Evolutionary conservation across 148 eudicot genomes (phyloP).

Genomic region (Beta vulgaris): DNA sequence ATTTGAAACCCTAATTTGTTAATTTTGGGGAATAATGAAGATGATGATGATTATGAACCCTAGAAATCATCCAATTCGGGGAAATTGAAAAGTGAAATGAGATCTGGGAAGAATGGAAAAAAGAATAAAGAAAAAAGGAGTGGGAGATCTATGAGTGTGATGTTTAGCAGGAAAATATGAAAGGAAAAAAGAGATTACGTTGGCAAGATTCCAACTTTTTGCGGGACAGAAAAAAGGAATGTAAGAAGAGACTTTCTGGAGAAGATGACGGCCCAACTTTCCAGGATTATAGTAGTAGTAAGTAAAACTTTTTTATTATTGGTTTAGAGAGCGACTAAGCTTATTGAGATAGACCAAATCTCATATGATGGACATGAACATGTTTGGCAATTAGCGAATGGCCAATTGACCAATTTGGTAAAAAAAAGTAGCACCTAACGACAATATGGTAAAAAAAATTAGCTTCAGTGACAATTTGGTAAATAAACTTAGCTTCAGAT

Average conservation of each 20-base stretch:
- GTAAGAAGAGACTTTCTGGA: neutral
- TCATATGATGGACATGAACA: too few relatives aligned
- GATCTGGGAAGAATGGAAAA: neutral
- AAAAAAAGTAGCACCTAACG: too few relatives aligned
- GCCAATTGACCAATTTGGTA: too few relatives aligned
- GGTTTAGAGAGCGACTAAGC: too few relatives aligned
- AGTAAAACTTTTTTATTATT: slow-evolving; percentile 19
- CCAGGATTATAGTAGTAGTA: slow-evolving; percentile 19
- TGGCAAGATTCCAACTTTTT: slow-evolving; percentile 3
- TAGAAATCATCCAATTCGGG: neutral
- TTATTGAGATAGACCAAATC: too few relatives aligned
- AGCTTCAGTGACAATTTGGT: too few relatives aligned
- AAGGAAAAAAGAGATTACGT: neutral
- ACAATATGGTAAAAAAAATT: too few relatives aligned
- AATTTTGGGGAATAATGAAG: neutral
- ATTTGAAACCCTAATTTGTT: neutral
- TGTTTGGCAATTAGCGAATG: too few relatives aligned
- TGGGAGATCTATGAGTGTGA: too few relatives aligned
- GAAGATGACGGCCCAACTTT: neutral
- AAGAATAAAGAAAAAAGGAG: neutral
- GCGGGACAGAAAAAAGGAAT: neutral
- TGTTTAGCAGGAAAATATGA: neutral
- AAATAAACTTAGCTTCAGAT: too few relatives aligned
- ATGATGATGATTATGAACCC: slow-evolving; percentile 7
- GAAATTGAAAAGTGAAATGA: neutral